Evolutionary conservation across 2,329 filamentous ascomycete species (phyloP).

Genomic region (Lasiodiplodia theobromae): DNA sequence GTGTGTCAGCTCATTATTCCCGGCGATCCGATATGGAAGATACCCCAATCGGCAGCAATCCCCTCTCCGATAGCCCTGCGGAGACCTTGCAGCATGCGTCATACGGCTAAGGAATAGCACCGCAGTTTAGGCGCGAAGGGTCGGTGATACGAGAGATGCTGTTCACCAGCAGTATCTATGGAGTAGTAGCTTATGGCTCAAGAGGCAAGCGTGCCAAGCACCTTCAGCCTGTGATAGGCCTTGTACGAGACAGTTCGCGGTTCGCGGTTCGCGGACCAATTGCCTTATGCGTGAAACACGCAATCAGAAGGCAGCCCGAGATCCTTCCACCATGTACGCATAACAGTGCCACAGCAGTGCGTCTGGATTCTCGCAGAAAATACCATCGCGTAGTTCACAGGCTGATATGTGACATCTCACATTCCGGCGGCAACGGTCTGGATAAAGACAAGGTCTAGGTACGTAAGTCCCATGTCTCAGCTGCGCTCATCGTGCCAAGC

Average conservation of each 20-base stretch:
- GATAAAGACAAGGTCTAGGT: not conserved
- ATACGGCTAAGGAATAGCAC: not conserved
- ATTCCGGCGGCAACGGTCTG: not conserved
- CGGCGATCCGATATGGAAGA: not conserved
- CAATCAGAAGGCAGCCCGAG: not conserved
- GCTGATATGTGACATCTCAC: constrained; percentile 9
- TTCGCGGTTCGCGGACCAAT: not conserved
- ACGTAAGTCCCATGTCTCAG: not conserved
- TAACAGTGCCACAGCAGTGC: not conserved
- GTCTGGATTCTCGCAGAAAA: not conserved
- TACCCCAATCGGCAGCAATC: not conserved
- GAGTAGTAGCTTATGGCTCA: not conserved
- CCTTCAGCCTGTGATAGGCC: not conserved
- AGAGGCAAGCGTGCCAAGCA: not conserved
- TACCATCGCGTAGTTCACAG: not conserved
- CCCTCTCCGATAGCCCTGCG: not conserved
- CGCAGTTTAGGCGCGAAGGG: not conserved
- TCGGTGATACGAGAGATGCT: no score
- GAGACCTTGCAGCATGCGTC: not conserved
- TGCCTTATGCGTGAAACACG: not conserved
- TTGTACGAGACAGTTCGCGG: no score
- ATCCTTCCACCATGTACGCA: not conserved
- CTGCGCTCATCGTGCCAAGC: not conserved
- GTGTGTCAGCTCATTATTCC: not conserved
- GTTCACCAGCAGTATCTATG: no score